Percentiles rank a stretch among this genome's conserved stretches.
phyloP scores from a whole-genome alignment of 2,329 filamentous ascomycete genomes.

The Teratosphaeriaceae sp. region DNA sequence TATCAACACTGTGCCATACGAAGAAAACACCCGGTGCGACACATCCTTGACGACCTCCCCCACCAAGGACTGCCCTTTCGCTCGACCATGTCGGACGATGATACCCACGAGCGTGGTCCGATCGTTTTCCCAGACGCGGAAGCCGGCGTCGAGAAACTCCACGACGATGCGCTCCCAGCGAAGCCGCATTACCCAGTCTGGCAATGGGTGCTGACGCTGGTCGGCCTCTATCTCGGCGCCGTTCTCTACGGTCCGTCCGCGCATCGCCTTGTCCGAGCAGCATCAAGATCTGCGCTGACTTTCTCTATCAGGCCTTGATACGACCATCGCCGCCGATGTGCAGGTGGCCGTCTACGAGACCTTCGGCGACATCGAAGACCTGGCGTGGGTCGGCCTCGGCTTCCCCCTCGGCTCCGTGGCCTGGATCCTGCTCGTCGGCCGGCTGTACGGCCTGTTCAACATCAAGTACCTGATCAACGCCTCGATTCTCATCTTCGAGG shows the following conservation, averaged over 20 bases:
- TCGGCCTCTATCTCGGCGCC: conserved; percentile 1
- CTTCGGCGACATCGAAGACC: conserved; percentile 23
- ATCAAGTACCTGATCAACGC: conserved; percentile 23
- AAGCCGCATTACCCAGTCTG: too few species aligned
- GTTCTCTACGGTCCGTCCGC: conserved; percentile 2
- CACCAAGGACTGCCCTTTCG: too few species aligned
- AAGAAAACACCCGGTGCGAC: too few species aligned
- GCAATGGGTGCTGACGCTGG: background rate
- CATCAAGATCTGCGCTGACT: background rate
- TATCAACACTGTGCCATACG: too few species aligned
- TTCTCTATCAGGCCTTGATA: conserved; percentile 6
- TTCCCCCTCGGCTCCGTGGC: conserved; percentile 23
- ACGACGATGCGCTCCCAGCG: too few species aligned
- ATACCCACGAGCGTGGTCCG: too few species aligned
- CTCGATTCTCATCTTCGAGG: conserved; percentile 22
- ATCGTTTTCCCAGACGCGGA: too few species aligned
- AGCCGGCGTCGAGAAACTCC: too few species aligned
- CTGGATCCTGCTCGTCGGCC: conserved; percentile 38
- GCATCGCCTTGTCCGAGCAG: background rate
- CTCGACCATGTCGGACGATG: too few species aligned
- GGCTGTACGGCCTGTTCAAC: conserved; percentile 9
- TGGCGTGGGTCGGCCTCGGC: conserved; percentile 26
- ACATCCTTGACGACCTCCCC: too few species aligned
- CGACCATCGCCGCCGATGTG: conserved; percentile 26
- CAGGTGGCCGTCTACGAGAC: conserved; percentile 22